Conservation (phyloP, 2,329 filamentous ascomycete species). For the Sclerotinia glacialis region DNA sequence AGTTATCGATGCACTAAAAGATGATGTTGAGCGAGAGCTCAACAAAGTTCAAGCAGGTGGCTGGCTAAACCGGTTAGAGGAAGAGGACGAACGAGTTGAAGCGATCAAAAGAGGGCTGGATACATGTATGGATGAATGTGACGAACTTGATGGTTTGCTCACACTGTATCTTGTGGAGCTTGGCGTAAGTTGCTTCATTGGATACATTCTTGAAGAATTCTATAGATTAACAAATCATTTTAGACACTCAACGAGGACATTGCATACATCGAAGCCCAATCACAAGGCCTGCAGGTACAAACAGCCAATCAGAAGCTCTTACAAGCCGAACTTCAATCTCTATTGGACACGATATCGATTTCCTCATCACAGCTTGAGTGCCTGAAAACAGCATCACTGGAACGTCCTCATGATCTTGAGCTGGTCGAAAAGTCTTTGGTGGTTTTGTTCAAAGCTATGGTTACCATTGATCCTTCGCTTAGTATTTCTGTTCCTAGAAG, state of each 20-base stretch:
- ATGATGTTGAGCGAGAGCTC: constrained; percentile 81
- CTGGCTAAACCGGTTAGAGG: constrained; percentile 79
- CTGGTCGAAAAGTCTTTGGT: constrained; percentile 76
- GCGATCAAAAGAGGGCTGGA: constrained; percentile 85
- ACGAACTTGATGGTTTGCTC: constrained; percentile 89
- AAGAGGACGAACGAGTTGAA: constrained; percentile 86
- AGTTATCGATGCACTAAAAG: constrained; percentile 75
- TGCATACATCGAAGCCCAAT: constrained; percentile 94
- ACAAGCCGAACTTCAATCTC: constrained; percentile 77
- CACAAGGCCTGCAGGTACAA: constrained; percentile 93
- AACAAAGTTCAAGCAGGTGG: constrained; percentile 88
- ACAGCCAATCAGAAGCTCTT: constrained; percentile 94
- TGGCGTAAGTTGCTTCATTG: constrained; percentile 66
- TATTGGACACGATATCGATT: constrained; percentile 91
- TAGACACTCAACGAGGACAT: constrained; percentile 94
- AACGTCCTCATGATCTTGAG: constrained; percentile 66
- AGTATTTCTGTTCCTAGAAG: constrained; percentile 46
- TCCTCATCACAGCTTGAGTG: constrained; percentile 72
- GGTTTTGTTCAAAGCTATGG: constrained; percentile 85
- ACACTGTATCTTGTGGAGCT: constrained; percentile 94
- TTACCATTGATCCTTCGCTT: constrained; percentile 84
- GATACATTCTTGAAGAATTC: constrained; percentile 38
- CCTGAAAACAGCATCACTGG: constrained; percentile 70
- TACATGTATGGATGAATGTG: constrained; percentile 87
- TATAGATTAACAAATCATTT: constrained; percentile 29